Evolutionary conservation across 345 rosid species (phyloP).

Genomic region (Gossypium stocksii): DNA sequence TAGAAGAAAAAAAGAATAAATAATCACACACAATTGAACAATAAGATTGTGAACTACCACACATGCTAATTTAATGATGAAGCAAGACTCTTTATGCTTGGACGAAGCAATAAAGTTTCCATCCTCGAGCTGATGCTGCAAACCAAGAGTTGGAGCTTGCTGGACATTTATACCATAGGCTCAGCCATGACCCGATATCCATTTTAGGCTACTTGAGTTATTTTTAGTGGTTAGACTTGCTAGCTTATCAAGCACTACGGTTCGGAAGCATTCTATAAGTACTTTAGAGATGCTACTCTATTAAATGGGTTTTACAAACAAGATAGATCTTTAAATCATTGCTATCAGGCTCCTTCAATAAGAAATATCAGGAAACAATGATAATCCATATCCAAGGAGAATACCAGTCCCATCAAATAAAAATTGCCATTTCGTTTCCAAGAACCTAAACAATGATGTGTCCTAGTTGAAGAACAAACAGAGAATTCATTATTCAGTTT

Average conservation of each 20-base stretch:
- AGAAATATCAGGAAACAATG: not conserved
- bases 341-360: not conserved
- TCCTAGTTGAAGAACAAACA: slow-evolving; percentile 1
- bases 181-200: not conserved
- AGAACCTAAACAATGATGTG: not conserved
- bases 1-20: not conserved
- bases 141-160: slow-evolving; percentile 4
- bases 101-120: not conserved
- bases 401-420: not conserved
- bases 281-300: not conserved
- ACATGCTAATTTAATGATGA: not conserved
- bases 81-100: not conserved
- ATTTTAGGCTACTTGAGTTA: not conserved
- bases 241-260: not conserved
- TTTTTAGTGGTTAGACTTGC: slow-evolving; percentile 1
- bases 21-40: not conserved
- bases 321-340: not conserved
- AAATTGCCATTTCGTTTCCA: not conserved
- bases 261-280: not conserved
- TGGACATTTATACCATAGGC: not conserved
- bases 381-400: not conserved
- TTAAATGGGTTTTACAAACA: not conserved
- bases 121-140: not conserved
- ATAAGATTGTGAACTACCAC: not conserved
- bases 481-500: not conserved